Base-by-base conservation (phyloP, 73 alveolate species). In the Strombidium stylifer region DNA sequence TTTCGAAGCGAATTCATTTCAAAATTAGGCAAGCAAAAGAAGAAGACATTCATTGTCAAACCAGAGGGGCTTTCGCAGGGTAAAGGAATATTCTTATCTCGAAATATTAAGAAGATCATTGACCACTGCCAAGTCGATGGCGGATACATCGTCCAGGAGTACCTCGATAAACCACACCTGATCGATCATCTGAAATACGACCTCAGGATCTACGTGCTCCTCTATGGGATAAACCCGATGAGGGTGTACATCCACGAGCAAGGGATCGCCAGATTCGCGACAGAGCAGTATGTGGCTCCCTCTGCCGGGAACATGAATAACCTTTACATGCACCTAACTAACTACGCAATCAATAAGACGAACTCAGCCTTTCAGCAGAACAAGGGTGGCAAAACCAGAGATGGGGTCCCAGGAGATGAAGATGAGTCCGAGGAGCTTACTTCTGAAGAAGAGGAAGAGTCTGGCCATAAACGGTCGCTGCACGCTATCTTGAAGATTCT, bases 211-310 rank as follows among this genome's bases (percentile, higher is more conserved):
- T 89, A 89, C 76, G 94, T 71, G n/a, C 70, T 89, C 78, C 86
- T 89, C 23, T 77, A 72, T 12, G 84, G 91, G 32, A 80, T 70
- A 65, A 76, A 89, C 41, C 97, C 97, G 37, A 52, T 89, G 32
- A 77, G 83, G 70, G 84, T 89, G 16, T 89, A 81, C 70, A 34
- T 89, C 53, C 85, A 84, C 67, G 45, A 84, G 37, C 69, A 76
- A 56, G 97, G 97, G 23, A 41, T 89, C 41, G 97, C 87, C 3
- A 69, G 97, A 46, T 89, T 89, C 59, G 97, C 97, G 0, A 89
- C 97, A 0, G 97, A 81, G 60, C 73, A 78, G 42, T 90, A 90
- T 67, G 45, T 64, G 47, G 56, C 79, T 23, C 90, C 82, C 15
- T 15, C 10, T 18, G 30, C 46, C 16, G 41, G 66, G 12, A 66